phyloP scores from a whole-genome alignment of 306 rosid genomes.

The Malus domestica region ASM211411v1 NC_041791.1:8356001-8356500 shows the following conservation, averaged over 20 bases:
- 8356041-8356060: slow-evolving; percentile 59
- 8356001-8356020: slow-evolving; percentile 48
- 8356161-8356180: slow-evolving; percentile 35
- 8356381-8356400: slow-evolving; percentile 44
- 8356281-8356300: slow-evolving; percentile 53
- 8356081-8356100: slow-evolving; percentile 54
- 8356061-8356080: slow-evolving; percentile 47
- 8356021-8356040: slow-evolving; percentile 49
- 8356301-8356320: slow-evolving; percentile 53
- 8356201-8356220: slow-evolving; percentile 68
- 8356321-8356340: slow-evolving; percentile 47
- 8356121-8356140: slow-evolving; percentile 63
- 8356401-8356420: slow-evolving; percentile 48
- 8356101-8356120: slow-evolving; percentile 53
- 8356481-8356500: background rate
- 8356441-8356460: slow-evolving; percentile 27
- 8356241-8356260: slow-evolving; percentile 65
- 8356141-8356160: slow-evolving; percentile 55
- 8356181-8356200: slow-evolving; percentile 43
- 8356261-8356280: slow-evolving; percentile 58
- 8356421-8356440: slow-evolving; percentile 39
- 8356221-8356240: slow-evolving; percentile 54
- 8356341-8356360: slow-evolving; percentile 58
- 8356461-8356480: slow-evolving; percentile 34
- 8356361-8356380: slow-evolving; percentile 44